Conservation (phyloP, 2,329 filamentous ascomycete genomes). For the Aureobasidium sp. region DNA sequence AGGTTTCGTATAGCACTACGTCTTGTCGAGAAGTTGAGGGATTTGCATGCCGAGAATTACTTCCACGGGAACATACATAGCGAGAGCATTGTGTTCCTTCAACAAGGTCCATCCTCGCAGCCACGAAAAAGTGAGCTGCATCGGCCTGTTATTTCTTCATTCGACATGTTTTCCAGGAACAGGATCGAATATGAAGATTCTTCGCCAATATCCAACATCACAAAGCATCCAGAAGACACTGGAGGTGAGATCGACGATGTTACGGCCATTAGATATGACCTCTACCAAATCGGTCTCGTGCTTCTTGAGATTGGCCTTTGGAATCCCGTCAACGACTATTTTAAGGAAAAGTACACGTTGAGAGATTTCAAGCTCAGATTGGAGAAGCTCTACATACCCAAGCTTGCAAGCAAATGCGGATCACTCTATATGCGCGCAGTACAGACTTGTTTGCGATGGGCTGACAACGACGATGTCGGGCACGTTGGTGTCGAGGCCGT, state of each 20-base stretch:
- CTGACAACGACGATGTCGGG: slow-evolving; percentile 38
- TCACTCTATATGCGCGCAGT: slow-evolving; percentile 68
- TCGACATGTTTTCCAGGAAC: slow-evolving; percentile 59
- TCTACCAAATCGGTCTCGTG: slow-evolving; percentile 65
- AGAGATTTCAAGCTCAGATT: slow-evolving; percentile 54
- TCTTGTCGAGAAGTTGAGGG: slow-evolving; percentile 62
- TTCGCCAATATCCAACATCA: slow-evolving; percentile 16
- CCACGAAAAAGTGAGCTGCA: slow-evolving; percentile 46
- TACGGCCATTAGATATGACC: slow-evolving; percentile 44
- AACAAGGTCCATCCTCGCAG: slow-evolving; percentile 36
- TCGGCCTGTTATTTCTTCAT: slow-evolving; percentile 61
- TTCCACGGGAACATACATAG: slow-evolving; percentile 62
- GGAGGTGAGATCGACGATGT: slow-evolving; percentile 39
- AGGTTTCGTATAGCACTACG: slow-evolving; percentile 69
- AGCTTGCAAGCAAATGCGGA: slow-evolving; percentile 59
- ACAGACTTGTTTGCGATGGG: slow-evolving; percentile 61
- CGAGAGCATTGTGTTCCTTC: slow-evolving; percentile 59
- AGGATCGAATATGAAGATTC: slow-evolving; percentile 50
- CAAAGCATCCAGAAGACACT: slow-evolving; percentile 24
- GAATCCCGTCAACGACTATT: slow-evolving; percentile 53
- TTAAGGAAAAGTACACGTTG: slow-evolving; percentile 51
- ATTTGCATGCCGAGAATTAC: slow-evolving; percentile 60
- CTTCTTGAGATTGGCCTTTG: slow-evolving; percentile 69
- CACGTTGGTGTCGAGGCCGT: slow-evolving; percentile 9
- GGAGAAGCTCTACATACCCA: slow-evolving; percentile 55